Evolutionary conservation across 164 flowering plant species (phyloP), one percentile per base, ranked within the genome.

Genomic region (Vitis rupestris): DNA sequence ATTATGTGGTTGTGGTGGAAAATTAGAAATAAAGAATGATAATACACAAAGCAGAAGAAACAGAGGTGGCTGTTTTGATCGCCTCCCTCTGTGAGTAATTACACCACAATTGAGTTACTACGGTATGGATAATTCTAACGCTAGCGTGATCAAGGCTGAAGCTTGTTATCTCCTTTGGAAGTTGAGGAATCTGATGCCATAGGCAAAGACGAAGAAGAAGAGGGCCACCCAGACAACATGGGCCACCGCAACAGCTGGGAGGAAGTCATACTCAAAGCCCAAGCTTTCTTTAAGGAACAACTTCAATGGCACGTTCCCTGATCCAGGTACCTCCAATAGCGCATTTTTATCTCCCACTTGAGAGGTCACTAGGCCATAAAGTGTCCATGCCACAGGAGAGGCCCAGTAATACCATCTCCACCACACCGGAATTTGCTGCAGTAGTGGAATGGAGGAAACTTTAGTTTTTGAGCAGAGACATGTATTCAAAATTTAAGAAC

Each of bases 321-420:
- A 13, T 47, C 94, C 97, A 1, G 94, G 90, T 9, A 94, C 59
- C 60, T 59, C 80, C 11, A 94, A 15, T 1, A 15, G 58, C 0
- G 65, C 10, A 3, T 59, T 55, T 44, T 70, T 75, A 64, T 85
- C 83, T 3, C 88, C 91, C n/a, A 83, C 68, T 70, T 90, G 98
- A 59, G 91, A 87, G 0, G 87, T 80, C 61, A 90, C 74, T 29
- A 90, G 74, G 29, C 98, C 98, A 50, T 89, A 83, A 14, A 90
- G 31, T 19, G 94, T 87, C 96, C 93, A 92, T 0, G 93, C 77
- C 66, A 89, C 82, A 0, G 98, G 96, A 48, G 88, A 81, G n/a
- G 67, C 83, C 92, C 94, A 92, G 77, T 87, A 92, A 76, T 87
- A 92, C 97, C 97, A 92, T 59, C 96, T 90, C 93, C 94, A 92